Percentiles rank a stretch among this genome's conserved stretches.
phyloP scores from a whole-genome alignment of 2,329 filamentous ascomycete species.

The Aspergillus sp. region DNA sequence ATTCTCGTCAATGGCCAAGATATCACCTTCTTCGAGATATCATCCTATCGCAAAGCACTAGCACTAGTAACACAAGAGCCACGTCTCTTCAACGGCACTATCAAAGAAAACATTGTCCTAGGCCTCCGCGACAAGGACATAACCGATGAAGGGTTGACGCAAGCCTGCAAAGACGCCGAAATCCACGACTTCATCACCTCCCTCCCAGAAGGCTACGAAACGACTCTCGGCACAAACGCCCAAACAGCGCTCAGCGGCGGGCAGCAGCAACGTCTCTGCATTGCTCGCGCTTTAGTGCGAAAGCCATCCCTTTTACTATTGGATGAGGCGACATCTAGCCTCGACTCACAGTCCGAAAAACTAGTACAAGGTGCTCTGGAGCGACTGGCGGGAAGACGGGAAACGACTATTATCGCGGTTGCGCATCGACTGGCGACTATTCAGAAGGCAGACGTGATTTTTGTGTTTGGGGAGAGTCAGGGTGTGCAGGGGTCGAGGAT shows the following conservation, averaged over 20 bases:
- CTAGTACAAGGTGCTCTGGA: conserved; percentile 65
- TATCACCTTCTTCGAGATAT: not conserved
- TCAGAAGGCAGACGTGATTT: conserved; percentile 72
- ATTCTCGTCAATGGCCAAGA: conserved; percentile 31
- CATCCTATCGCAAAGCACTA: conserved; percentile 25
- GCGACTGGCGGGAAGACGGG: conserved; percentile 49
- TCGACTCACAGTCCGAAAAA: conserved; percentile 62
- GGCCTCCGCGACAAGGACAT: conserved; percentile 33
- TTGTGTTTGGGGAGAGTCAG: conserved; percentile 62
- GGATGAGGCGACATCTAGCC: conserved; percentile 53
- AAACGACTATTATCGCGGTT: conserved; percentile 62
- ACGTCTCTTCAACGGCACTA: conserved; percentile 39
- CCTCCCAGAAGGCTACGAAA: conserved; percentile 46
- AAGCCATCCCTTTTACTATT: conserved; percentile 49
- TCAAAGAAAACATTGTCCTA: conserved; percentile 43
- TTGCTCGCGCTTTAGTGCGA: conserved; percentile 50
- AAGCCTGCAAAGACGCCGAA: conserved; percentile 46
- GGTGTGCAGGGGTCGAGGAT: conserved; percentile 35
- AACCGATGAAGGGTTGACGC: conserved; percentile 36
- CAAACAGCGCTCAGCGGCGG: conserved; percentile 46
- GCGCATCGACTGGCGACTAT: conserved; percentile 72
- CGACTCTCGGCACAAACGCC: conserved; percentile 45
- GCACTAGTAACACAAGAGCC: conserved; percentile 40
- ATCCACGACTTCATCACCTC: conserved; percentile 49
- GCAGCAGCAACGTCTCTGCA: conserved; percentile 51